Base-by-base conservation (phyloP, 176 grass and related monocot species). In the Eleusine indica region DNA sequence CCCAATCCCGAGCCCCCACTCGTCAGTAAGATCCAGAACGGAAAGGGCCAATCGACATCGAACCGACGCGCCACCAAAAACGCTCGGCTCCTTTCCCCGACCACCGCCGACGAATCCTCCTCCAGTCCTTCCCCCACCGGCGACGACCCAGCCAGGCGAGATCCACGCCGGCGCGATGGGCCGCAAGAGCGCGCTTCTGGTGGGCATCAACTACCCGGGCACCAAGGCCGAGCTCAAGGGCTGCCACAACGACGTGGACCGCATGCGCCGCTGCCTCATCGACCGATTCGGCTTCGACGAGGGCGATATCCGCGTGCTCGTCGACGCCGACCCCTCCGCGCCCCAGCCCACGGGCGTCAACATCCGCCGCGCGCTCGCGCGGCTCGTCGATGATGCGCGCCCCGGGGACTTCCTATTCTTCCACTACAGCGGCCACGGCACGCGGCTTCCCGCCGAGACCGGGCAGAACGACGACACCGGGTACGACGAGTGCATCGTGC, bases 401-500 rank as follows among this genome's bases (percentile, higher is more conserved):
- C 87, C 83, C 9, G 87, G 89, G n/a, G 96, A 99, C 60, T 90
- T 77, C 76, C 77, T 99, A 41, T 99, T 99, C 93, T 85, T 99
- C 87, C 96, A 96, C 82, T 99, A 94, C 91, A 99, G 93, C 70
- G 93, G 96, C 19, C 96, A 99, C 37, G 93, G 93, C 42, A 99
- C 96, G 57, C 89, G 96, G 7, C 90, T 99, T 17, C 96, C 96
- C 0, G 93, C 93, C 9, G 96, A 99, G 87, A 96, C 91, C 15
- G 93, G 93, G 7, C 87, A 99, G 48, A 3, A 90, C 29, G 96
- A 99, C 75, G 96, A 99, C 82, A 99, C 96, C 44, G 93, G 96
- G 0, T 99, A 94, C 82, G 96, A 99, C 30, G 96, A 99, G 85
- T 99, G 96, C 83, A 99, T 99, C 86, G 96, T 99, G 37, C 96